Percentiles rank a stretch among this genome's conserved stretches.
Conservation (phyloP, 148 eudicot species). For the Chenopodium quinoa region DNA sequence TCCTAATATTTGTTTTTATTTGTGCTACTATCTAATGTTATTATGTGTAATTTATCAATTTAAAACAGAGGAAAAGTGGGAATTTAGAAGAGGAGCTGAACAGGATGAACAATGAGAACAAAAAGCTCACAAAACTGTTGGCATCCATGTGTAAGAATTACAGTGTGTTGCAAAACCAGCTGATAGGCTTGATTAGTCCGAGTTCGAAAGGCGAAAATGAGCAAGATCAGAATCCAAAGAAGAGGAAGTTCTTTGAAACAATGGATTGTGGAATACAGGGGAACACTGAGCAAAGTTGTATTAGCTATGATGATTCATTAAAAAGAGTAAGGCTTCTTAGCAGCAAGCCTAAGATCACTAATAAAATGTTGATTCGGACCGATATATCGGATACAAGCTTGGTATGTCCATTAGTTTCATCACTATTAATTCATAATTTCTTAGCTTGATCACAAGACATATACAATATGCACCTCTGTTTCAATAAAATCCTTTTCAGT, state of each 20-base stretch:
- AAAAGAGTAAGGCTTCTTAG: conserved; percentile 18
- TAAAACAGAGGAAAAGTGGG: conserved; percentile 12
- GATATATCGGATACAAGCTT: conserved; percentile 27
- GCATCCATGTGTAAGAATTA: conserved; percentile 27
- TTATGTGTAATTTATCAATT: not conserved
- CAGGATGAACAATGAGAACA: conserved; percentile 30
- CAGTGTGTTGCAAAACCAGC: conserved; percentile 25
- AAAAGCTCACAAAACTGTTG: conserved; percentile 29
- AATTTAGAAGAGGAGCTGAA: conserved; percentile 26
- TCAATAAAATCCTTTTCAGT: no score
- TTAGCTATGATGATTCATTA: conserved; percentile 27
- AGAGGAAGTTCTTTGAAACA: conserved; percentile 19
- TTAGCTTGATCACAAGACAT: no score
- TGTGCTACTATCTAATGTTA: not conserved
- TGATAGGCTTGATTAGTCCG: conserved; percentile 15
- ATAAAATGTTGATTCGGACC: conserved; percentile 24
- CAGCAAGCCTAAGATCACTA: conserved; percentile 26
- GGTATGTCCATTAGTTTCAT: conserved; percentile 24
- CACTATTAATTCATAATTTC: not conserved
- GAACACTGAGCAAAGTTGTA: conserved; percentile 27
- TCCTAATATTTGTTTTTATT: not conserved
- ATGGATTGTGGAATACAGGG: conserved; percentile 11
- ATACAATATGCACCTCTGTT: not conserved
- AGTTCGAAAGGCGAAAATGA: conserved; percentile 16
- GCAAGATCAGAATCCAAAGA: conserved; percentile 13